These are phyloP conservation scores for Candida loeiensis DNA, from an alignment of 805 yeast genomes.

Conservation along the genomic window DNA sequence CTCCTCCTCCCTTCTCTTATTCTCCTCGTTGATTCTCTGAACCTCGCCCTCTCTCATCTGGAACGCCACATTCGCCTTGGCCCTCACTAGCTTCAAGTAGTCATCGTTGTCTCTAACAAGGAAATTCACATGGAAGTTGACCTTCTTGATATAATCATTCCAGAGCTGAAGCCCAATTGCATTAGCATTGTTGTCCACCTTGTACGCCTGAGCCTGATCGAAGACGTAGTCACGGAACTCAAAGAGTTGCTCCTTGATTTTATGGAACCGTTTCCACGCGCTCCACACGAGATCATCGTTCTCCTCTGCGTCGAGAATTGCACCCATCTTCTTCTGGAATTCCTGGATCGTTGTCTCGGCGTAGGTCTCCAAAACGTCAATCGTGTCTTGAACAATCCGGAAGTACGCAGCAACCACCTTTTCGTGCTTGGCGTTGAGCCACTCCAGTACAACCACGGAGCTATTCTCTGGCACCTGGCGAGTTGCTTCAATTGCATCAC, in stretches of 20 bases:
- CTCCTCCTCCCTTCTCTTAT: conserved; percentile 1
- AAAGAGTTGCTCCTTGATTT: conserved; percentile 52
- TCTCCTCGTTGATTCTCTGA: neutral
- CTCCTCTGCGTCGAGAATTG: conserved; percentile 45
- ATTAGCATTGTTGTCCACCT: conserved; percentile 14
- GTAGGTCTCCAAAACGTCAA: conserved; percentile 72
- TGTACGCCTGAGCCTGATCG: conserved; percentile 25
- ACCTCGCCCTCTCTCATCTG: conserved; percentile 34
- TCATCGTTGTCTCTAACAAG: conserved; percentile 60
- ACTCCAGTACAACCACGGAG: conserved; percentile 21
- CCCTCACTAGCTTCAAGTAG: conserved; percentile 43
- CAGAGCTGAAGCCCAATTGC: conserved; percentile 33
- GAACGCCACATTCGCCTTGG: conserved; percentile 42
- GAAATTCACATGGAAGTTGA: conserved; percentile 45
- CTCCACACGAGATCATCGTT: conserved; percentile 21
- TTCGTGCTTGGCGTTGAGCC: conserved; percentile 26
- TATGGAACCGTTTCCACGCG: conserved; percentile 52
- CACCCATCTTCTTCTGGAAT: conserved; percentile 57
- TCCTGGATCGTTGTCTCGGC: conserved; percentile 64
- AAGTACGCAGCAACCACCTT: conserved; percentile 28
- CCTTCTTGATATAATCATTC: conserved; percentile 34
- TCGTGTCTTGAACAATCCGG: conserved; percentile 36
- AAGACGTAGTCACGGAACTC: conserved; percentile 51
- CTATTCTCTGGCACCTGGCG: conserved; percentile 22
- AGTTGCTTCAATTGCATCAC: conserved; percentile 30